A percentile compares a stretch with the other conserved stretches of the same genome.
These are phyloP conservation scores for Phytopythium sindhum DNA, from an alignment of 352 stramenopile genomes.

Conservation along the genomic window DNA sequence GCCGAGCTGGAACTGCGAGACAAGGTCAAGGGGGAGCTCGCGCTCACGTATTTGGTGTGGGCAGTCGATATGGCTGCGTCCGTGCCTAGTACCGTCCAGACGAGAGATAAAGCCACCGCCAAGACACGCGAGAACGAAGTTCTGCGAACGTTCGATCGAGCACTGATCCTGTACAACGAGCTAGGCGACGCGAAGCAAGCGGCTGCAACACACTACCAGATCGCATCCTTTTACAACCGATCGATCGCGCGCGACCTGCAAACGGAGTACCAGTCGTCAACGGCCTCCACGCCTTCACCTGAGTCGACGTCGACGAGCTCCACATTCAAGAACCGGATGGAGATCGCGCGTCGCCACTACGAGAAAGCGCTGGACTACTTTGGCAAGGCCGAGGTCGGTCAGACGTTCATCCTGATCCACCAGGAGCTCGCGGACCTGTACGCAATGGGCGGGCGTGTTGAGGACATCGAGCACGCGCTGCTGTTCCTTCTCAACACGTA, in stretches of 20 bases:
- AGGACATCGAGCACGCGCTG: slow-evolving; percentile 78
- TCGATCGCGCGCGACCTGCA: slow-evolving; percentile 47
- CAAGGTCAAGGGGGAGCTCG: slow-evolving; percentile 81
- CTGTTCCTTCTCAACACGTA: slow-evolving; percentile 75
- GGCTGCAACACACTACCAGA: slow-evolving; percentile 82
- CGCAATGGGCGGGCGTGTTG: slow-evolving; percentile 48
- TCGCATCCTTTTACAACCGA: slow-evolving; percentile 72
- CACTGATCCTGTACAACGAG: slow-evolving; percentile 72
- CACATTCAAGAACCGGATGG: slow-evolving; percentile 62
- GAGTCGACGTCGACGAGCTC: slow-evolving; percentile 15
- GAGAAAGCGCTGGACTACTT: slow-evolving; percentile 84
- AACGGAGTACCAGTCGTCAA: slow-evolving; percentile 12
- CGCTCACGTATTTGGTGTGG: slow-evolving; percentile 80
- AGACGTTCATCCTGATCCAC: slow-evolving; percentile 83
- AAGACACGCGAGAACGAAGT: slow-evolving; percentile 35
- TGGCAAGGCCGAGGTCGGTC: slow-evolving; percentile 53
- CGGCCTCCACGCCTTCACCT: not conserved
- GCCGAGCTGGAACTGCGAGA: slow-evolving; percentile 48
- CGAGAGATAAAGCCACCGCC: not conserved
- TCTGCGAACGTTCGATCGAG: slow-evolving; percentile 65
- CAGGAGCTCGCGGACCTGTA: slow-evolving; percentile 79
- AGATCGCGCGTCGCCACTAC: slow-evolving; percentile 82
- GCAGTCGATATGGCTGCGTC: slow-evolving; percentile 46
- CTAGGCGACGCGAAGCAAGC: slow-evolving; percentile 67
- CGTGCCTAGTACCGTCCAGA: not conserved